phyloP scores from a whole-genome alignment of 2,329 filamentous ascomycete genomes.

The Talaromyces sp. region DNA sequence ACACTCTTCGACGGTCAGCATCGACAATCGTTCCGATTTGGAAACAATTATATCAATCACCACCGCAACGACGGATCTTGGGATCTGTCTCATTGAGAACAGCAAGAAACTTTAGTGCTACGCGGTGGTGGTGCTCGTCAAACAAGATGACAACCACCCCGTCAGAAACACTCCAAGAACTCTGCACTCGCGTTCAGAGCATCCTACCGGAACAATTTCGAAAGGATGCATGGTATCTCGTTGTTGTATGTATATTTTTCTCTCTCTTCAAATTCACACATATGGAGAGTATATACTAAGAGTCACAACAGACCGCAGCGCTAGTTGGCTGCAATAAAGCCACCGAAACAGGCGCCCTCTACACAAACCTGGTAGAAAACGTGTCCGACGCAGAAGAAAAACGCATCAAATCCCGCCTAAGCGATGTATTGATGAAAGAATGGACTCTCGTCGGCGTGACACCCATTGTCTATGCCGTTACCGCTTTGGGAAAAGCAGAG shows the following conservation, averaged over 20 bases:
- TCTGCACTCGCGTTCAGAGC: conserved; percentile 23
- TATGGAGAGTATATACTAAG: not conserved
- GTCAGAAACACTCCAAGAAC: conserved; percentile 27
- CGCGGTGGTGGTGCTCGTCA: not conserved
- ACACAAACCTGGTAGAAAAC: conserved; percentile 21
- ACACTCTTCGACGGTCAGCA: not conserved
- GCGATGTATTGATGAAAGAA: conserved; percentile 30
- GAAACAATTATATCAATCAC: not conserved
- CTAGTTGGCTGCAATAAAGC: conserved; percentile 24
- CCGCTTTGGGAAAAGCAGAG: conserved; percentile 26
- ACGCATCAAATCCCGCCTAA: conserved; percentile 19
- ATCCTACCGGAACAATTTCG: conserved; percentile 47
- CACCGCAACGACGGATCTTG: not conserved
- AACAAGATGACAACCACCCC: conserved; percentile 1
- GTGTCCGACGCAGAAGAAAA: conserved; percentile 16
- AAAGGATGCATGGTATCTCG: conserved; percentile 54
- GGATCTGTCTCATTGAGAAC: not conserved
- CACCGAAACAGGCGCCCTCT: conserved; percentile 24
- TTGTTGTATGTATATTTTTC: conserved; percentile 32
- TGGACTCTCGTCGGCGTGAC: conserved; percentile 30
- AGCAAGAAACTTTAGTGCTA: not conserved
- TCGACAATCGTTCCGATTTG: not conserved
- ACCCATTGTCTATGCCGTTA: conserved; percentile 26
- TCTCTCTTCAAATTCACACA: not conserved
- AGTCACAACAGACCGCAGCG: conserved; percentile 20